Evolutionary conservation across 2,329 filamentous ascomycete species (phyloP).

Genomic region (Clonostachys sp.): DNA sequence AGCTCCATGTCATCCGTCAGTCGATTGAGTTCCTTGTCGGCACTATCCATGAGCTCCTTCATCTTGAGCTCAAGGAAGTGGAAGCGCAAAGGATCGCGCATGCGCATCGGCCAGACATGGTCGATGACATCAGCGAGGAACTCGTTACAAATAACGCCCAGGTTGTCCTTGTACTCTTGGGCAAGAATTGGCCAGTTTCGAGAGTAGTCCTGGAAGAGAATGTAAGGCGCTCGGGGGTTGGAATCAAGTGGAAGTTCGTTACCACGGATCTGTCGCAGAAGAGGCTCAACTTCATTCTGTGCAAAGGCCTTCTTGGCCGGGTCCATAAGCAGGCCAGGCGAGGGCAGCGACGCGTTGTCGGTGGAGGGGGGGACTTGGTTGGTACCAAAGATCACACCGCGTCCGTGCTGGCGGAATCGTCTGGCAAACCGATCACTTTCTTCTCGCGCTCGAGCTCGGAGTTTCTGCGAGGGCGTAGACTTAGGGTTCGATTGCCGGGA

Average conservation of each 20-base stretch:
- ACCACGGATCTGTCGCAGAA: constrained; percentile 44
- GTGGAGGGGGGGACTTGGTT: constrained; percentile 8
- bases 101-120: constrained; percentile 43
- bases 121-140: constrained; percentile 46
- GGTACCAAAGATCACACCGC: constrained; percentile 38
- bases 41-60: constrained; percentile 37
- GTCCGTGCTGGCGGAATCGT: constrained; percentile 42
- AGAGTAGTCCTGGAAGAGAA: constrained; percentile 48
- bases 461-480: constrained; percentile 45
- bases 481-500: constrained; percentile 40
- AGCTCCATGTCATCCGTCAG: constrained; percentile 46
- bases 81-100: constrained; percentile 43
- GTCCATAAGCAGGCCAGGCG: constrained; percentile 22
- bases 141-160: constrained; percentile 48
- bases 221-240: constrained; percentile 47
- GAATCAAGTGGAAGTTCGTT: constrained; percentile 48
- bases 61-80: constrained; percentile 45
- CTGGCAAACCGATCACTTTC: constrained; percentile 45
- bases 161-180: constrained; percentile 49
- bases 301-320: constrained; percentile 42
- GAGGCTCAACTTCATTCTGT: constrained; percentile 39
- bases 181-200: constrained; percentile 47
- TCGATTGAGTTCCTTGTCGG: constrained; percentile 37
- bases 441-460: constrained; percentile 44
- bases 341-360: constrained; percentile 11